phyloP scores from a whole-genome alignment of 1,284 basidiomycete genomes.

The Fistulinella cinereoalba region DNA sequence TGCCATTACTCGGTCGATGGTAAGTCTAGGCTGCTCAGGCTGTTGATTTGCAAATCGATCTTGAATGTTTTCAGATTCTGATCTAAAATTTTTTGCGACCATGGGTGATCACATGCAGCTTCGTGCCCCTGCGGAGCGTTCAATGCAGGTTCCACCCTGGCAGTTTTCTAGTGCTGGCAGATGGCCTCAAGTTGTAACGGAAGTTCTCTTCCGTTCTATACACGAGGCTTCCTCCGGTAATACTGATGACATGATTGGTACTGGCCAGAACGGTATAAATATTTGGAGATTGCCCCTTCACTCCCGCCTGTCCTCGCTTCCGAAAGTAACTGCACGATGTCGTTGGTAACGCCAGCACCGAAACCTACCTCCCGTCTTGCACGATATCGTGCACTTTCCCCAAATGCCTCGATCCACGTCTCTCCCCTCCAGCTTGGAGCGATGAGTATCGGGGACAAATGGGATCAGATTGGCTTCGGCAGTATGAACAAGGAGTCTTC shows the following conservation, averaged over 20 bases:
- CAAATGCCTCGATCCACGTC: constrained; percentile 45
- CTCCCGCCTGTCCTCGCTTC: background rate
- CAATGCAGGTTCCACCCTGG: too few relatives aligned
- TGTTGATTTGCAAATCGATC: too few relatives aligned
- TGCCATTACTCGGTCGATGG: too few relatives aligned
- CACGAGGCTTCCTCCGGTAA: background rate
- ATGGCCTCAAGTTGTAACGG: too few relatives aligned
- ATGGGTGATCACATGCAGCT: too few relatives aligned
- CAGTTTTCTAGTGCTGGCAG: too few relatives aligned
- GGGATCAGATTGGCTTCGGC: constrained; percentile 36
- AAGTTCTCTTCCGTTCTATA: too few relatives aligned
- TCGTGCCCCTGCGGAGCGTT: too few relatives aligned
- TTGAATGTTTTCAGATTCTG: too few relatives aligned
- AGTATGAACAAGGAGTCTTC: constrained; percentile 38
- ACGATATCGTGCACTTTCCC: constrained; percentile 44
- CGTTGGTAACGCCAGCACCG: background rate
- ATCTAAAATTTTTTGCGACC: too few relatives aligned
- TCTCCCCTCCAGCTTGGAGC: constrained; percentile 56
- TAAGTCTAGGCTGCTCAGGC: too few relatives aligned
- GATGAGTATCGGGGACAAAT: constrained; percentile 52
- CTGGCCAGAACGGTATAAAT: background rate
- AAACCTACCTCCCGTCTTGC: constrained; percentile 36
- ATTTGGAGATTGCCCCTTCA: background rate
- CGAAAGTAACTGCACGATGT: background rate
- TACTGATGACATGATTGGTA: background rate